These are phyloP conservation scores for Excoecaria agallocha DNA, from an alignment of 345 rosid species.

Conservation along the genomic window DNA sequence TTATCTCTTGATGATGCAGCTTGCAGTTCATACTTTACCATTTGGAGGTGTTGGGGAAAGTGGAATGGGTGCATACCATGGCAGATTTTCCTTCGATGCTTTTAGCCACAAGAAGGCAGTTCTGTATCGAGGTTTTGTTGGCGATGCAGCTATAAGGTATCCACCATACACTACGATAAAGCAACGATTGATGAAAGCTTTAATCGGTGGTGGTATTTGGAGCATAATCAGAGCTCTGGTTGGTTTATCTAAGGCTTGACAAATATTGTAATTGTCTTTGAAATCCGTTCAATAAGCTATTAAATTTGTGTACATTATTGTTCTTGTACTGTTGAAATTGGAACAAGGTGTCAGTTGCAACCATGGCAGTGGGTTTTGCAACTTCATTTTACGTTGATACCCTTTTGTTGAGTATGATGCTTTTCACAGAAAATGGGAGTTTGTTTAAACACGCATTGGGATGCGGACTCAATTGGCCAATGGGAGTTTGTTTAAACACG, in stretches of 20 bases:
- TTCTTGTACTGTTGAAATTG: background rate
- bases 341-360: background rate
- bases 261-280: background rate
- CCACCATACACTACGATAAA: conserved; percentile 77
- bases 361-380: background rate
- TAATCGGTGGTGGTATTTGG: conserved; percentile 46
- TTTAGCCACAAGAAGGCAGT: conserved; percentile 97
- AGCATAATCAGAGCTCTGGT: conserved; percentile 53
- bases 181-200: conserved; percentile 56
- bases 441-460: background rate
- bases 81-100: conserved; percentile 90
- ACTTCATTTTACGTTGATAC: background rate
- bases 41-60: conserved; percentile 98
- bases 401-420: background rate
- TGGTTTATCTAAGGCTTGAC: conserved; percentile 37
- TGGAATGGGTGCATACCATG: conserved; percentile 90
- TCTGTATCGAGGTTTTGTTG: conserved; percentile 55
- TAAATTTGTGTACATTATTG: background rate
- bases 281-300: background rate
- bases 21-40: conserved; percentile 60
- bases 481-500: background rate
- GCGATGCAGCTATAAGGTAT: conserved; percentile 65
- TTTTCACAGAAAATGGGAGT: background rate
- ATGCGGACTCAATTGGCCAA: background rate
- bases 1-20: conserved; percentile 41